A percentile compares a stretch with the other conserved stretches of the same genome.
phyloP scores from a whole-genome alignment of 2,329 filamentous ascomycete genomes.

The Sporothrix protearum region DNA sequence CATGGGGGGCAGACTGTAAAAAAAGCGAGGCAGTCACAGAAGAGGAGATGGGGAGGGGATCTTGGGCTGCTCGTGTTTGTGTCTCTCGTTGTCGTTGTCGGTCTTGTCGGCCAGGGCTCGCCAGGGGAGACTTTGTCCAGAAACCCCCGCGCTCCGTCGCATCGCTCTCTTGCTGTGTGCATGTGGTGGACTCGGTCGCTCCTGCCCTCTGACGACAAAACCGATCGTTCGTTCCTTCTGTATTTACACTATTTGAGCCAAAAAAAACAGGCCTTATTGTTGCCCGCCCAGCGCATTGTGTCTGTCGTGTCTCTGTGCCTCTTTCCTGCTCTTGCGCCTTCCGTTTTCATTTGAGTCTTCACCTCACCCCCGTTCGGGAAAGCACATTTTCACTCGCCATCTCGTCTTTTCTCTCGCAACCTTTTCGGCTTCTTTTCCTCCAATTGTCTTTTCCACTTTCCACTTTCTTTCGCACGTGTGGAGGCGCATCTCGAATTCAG shows the following conservation, averaged over 20 bases:
- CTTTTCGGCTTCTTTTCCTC: background rate
- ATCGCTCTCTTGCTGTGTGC: background rate
- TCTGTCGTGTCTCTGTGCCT: background rate
- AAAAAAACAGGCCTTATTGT: background rate
- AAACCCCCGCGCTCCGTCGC: background rate
- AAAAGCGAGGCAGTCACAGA: background rate
- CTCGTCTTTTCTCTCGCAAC: background rate
- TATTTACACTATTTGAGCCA: background rate
- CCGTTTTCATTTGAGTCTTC: background rate
- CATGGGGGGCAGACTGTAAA: background rate
- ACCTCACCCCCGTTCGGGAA: background rate
- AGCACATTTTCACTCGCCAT: background rate
- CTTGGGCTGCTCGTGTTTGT: constrained; percentile 2
- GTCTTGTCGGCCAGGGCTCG: background rate
- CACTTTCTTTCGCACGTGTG: background rate
- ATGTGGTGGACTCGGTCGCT: background rate
- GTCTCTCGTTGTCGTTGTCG: background rate
- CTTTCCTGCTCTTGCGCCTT: background rate
- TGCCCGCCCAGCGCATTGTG: background rate
- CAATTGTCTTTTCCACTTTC: constrained; percentile 14
- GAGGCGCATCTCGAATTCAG: background rate
- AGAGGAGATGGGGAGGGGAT: background rate
- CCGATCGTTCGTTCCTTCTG: background rate
- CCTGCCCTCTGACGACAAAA: background rate
- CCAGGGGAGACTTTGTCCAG: background rate